These are phyloP conservation scores for Millerago galiae DNA, from an alignment of 805 yeast species.

Conservation along the genomic window DNA sequence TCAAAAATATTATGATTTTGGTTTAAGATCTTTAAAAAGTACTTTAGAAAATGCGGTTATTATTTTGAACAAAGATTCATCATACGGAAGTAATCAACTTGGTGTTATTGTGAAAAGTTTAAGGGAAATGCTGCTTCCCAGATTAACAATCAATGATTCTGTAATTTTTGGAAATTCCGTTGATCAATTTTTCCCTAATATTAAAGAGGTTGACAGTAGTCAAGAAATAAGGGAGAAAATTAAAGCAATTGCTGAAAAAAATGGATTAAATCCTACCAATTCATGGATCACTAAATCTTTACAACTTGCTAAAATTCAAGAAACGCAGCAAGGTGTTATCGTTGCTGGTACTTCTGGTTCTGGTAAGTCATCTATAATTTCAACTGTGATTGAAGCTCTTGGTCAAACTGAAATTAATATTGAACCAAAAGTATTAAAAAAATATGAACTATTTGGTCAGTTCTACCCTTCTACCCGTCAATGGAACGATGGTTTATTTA, in stretches of 20 bases:
- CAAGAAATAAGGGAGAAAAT: conserved; percentile 24
- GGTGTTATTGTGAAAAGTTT: conserved; percentile 45
- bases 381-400: conserved; percentile 37
- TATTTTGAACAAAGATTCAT: conserved; percentile 24
- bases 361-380: conserved; percentile 63
- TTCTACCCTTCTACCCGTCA: conserved; percentile 76
- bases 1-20: conserved; percentile 86
- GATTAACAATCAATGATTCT: conserved; percentile 51
- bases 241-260: conserved; percentile 21
- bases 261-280: conserved; percentile 30
- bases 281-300: conserved; percentile 47
- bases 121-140: conserved; percentile 60
- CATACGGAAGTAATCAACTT: conserved; percentile 19
- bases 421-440: conserved; percentile 72
- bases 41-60: conserved; percentile 55
- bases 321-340: conserved; percentile 71
- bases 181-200: conserved; percentile 24
- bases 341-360: conserved; percentile 69
- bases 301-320: conserved; percentile 58
- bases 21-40: conserved; percentile 73
- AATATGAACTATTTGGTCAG: conserved; percentile 60
- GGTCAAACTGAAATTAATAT: conserved; percentile 37
- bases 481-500: conserved; percentile 87
- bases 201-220: conserved; percentile 20
- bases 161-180: conserved; percentile 26